These are phyloP conservation scores for Colletotrichum karsti DNA, from an alignment of 2,329 filamentous ascomycete genomes.

Conservation along the genomic window DNA sequence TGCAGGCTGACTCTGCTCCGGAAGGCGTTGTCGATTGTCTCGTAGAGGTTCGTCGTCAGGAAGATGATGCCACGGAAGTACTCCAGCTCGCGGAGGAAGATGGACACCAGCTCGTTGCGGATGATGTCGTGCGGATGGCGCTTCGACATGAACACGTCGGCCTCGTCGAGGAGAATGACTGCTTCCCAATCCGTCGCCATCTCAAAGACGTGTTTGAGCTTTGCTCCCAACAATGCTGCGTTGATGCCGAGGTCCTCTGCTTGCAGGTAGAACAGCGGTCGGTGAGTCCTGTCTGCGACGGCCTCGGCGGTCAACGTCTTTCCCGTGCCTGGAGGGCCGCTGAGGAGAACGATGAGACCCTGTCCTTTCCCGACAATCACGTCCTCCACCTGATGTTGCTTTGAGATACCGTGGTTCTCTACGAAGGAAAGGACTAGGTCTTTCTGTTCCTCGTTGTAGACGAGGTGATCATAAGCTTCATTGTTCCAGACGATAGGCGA, in stretches of 20 bases:
- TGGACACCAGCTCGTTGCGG: constrained; percentile 58
- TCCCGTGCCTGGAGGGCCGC: constrained; percentile 55
- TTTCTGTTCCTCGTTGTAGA: constrained; percentile 56
- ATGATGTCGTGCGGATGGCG: constrained; percentile 53
- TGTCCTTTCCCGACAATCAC: constrained; percentile 52
- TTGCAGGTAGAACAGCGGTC: constrained; percentile 54
- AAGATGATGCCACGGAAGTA: constrained; percentile 56
- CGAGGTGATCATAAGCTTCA: constrained; percentile 53
- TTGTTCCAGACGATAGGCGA: constrained; percentile 53
- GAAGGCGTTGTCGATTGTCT: constrained; percentile 53
- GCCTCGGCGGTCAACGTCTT: constrained; percentile 56
- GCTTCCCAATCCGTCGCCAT: constrained; percentile 60
- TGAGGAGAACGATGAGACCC: constrained; percentile 54
- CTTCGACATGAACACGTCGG: constrained; percentile 61
- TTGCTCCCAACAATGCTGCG: constrained; percentile 52
- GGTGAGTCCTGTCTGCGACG: constrained; percentile 50
- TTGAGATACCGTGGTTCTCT: constrained; percentile 45
- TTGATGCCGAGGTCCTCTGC: constrained; percentile 57
- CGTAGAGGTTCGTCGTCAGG: constrained; percentile 52
- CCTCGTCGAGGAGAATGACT: constrained; percentile 61
- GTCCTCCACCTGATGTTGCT: constrained; percentile 40
- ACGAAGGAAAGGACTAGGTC: constrained; percentile 57
- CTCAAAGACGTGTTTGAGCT: constrained; percentile 54
- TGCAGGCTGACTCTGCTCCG: constrained; percentile 56
- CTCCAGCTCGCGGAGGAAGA: constrained; percentile 55